Evolutionary conservation across 768 basidiomycete species (phyloP).

Genomic region (Kwoniella dendrophila): DNA sequence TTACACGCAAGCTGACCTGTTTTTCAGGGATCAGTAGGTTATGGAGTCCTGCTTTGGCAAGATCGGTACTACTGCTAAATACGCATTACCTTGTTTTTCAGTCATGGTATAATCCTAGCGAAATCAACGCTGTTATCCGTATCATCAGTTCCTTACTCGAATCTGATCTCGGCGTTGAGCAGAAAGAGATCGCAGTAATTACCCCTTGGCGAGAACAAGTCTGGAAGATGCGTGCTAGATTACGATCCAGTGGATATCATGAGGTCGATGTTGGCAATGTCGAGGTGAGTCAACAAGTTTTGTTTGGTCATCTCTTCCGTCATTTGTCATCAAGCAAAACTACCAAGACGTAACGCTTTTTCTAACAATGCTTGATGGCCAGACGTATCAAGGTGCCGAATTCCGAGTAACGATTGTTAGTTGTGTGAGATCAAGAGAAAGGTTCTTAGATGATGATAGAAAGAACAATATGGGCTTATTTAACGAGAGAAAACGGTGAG

Average conservation of each 20-base stretch:
- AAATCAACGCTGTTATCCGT: constrained; percentile 41
- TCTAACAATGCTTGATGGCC: neutral
- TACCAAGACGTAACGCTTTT: no score
- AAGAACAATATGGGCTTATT: constrained; percentile 53
- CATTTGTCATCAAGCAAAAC: neutral
- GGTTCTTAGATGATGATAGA: constrained; percentile 52
- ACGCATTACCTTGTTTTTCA: constrained; percentile 3
- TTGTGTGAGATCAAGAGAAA: constrained; percentile 39
- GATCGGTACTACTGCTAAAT: neutral
- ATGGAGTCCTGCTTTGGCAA: neutral
- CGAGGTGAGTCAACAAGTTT: constrained; percentile 30
- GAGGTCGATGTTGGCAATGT: constrained; percentile 57
- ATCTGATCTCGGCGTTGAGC: constrained; percentile 24
- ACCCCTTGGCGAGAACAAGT: constrained; percentile 57
- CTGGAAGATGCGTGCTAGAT: constrained; percentile 50
- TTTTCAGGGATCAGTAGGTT: constrained; percentile 14
- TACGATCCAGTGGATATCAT: constrained; percentile 37
- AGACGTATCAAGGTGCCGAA: constrained; percentile 56
- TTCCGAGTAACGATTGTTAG: constrained; percentile 46
- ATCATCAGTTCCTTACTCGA: constrained; percentile 34
- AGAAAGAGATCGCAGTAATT: constrained; percentile 54
- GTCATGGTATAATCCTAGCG: constrained; percentile 51
- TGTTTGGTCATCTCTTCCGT: neutral
- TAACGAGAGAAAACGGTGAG: constrained; percentile 53
- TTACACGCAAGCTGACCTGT: neutral